Evolutionary conservation across 2,329 filamentous ascomycete species (phyloP).

Genomic region (Didymella exigua): DNA sequence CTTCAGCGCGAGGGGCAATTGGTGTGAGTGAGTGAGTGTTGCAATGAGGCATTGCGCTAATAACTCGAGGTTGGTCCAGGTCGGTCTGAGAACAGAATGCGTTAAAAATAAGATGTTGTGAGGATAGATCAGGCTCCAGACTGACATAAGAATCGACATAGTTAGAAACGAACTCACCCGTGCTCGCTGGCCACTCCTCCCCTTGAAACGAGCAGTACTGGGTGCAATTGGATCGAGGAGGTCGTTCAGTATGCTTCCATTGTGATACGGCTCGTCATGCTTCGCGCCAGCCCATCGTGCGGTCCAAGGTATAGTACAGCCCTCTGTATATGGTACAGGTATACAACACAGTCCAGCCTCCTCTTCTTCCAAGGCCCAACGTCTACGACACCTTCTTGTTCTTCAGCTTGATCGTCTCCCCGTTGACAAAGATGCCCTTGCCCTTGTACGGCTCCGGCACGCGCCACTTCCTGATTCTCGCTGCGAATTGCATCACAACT

Average conservation of each 20-base stretch:
- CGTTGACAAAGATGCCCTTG: conserved; percentile 98
- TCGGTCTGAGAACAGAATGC: too few relatives aligned
- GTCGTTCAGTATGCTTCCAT: not conserved
- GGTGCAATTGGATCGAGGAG: too few relatives aligned
- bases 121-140: too few relatives aligned
- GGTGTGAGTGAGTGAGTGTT: too few relatives aligned
- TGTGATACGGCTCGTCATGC: not conserved
- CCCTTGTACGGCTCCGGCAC: conserved; percentile 97
- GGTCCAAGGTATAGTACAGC: conserved; percentile 27
- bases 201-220: too few relatives aligned
- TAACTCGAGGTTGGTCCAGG: too few relatives aligned
- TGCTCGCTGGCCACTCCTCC: too few relatives aligned
- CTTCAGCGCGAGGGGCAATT: too few relatives aligned
- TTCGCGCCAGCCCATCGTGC: conserved; percentile 1
- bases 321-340: conserved; percentile 29
- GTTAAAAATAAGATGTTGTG: too few relatives aligned
- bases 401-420: conserved; percentile 97
- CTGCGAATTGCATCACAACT: conserved; percentile 88
- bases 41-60: too few relatives aligned
- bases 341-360: conserved; percentile 13
- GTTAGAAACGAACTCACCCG: too few relatives aligned
- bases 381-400: conserved; percentile 71
- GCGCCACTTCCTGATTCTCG: conserved; percentile 85
- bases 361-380: not conserved
- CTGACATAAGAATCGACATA: too few relatives aligned